These are phyloP conservation scores for Cordia subcordata DNA, from an alignment of 257 asterid genomes.

Conservation along the genomic window DNA sequence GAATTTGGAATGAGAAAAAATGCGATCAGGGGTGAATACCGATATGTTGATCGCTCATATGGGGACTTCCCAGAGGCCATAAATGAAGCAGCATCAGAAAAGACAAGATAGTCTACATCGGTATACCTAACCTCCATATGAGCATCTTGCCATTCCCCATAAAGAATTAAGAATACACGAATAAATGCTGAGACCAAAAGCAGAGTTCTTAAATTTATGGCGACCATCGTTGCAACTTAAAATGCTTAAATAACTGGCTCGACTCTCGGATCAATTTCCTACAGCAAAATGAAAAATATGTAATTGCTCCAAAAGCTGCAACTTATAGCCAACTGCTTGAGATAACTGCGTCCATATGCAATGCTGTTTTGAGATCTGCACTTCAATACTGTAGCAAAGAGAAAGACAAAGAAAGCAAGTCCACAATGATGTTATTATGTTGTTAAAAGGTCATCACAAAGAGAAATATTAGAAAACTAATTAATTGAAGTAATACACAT, in stretches of 20 bases:
- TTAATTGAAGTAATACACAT: too few relatives aligned
- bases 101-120: constrained; percentile 84
- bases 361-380: not conserved
- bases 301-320: not conserved
- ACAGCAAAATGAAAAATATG: not conserved
- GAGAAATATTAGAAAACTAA: too few relatives aligned
- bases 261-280: constrained; percentile 1
- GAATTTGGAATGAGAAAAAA: constrained; percentile 82
- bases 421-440: too few relatives aligned
- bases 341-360: not conserved
- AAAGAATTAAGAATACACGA: constrained; percentile 56
- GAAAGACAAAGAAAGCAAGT: not conserved
- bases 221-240: constrained; percentile 28
- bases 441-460: too few relatives aligned
- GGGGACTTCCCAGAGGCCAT: constrained; percentile 83
- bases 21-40: constrained; percentile 89
- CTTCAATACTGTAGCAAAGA: not conserved
- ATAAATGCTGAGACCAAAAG: constrained; percentile 61
- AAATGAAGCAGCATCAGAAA: constrained; percentile 84
- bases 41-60: constrained; percentile 79
- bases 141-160: constrained; percentile 93
- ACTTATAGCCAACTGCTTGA: not conserved
- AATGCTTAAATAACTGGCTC: constrained; percentile 13
- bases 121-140: constrained; percentile 94
- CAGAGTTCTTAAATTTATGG: constrained; percentile 41